Conservation (phyloP, 345 rosid species). For the Eucalyptus cloeziana region DNA sequence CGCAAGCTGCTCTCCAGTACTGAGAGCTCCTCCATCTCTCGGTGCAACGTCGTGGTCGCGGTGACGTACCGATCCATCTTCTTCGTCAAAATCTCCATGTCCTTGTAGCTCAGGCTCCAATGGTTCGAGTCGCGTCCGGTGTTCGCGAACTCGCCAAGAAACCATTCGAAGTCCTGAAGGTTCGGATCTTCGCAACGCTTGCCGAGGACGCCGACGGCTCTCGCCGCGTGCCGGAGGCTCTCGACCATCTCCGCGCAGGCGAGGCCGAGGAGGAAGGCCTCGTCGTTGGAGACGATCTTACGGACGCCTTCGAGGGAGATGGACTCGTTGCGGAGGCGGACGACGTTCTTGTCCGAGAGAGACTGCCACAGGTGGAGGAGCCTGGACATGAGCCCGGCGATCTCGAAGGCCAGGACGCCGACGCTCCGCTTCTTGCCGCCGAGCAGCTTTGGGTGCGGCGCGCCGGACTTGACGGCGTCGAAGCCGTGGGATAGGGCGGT, state of each 20-base stretch:
- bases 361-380: constrained; percentile 67
- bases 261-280: constrained; percentile 65
- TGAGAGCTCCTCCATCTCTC: constrained; percentile 79
- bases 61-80: constrained; percentile 70
- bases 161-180: constrained; percentile 34
- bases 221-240: constrained; percentile 39
- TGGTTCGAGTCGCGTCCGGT: constrained; percentile 43
- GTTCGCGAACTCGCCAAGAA: constrained; percentile 57
- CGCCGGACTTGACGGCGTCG: constrained; percentile 19
- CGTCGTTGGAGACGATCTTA: constrained; percentile 77
- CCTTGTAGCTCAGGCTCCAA: constrained; percentile 56
- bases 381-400: constrained; percentile 80
- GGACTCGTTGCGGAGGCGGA: constrained; percentile 50
- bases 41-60: constrained; percentile 51
- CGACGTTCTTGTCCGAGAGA: constrained; percentile 58
- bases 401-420: constrained; percentile 50
- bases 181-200: constrained; percentile 29
- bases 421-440: constrained; percentile 19
- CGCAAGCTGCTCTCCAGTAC: constrained; percentile 36
- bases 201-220: constrained; percentile 52
- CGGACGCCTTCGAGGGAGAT: constrained; percentile 63
- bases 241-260: constrained; percentile 79
- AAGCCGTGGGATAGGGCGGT: constrained; percentile 38
- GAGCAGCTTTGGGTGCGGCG: not conserved
- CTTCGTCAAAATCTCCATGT: constrained; percentile 54